phyloP scores from a whole-genome alignment of 768 basidiomycete genomes.

The Phylloporus rhodoxanthus region DNA sequence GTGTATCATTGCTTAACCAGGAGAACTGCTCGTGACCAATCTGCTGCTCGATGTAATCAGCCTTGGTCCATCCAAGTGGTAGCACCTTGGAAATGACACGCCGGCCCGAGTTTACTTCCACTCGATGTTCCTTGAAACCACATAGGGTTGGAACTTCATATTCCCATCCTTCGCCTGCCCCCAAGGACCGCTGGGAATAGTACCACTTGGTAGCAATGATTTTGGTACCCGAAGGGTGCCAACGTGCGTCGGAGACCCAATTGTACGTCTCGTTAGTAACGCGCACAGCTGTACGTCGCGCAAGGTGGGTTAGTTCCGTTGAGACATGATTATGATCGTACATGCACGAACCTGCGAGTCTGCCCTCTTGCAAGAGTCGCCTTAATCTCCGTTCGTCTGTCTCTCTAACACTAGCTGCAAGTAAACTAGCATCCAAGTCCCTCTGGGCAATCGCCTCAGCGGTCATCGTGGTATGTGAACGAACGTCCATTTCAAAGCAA shows the following conservation, averaged over 20 bases:
- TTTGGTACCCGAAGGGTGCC: conserved; percentile 59
- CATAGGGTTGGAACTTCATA: conserved; percentile 42
- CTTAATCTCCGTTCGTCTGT: conserved; percentile 40
- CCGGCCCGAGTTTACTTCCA: conserved; percentile 40
- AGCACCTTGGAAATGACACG: conserved; percentile 52
- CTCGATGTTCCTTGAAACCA: conserved; percentile 14
- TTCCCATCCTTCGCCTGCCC: conserved; percentile 71
- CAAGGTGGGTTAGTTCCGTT: conserved; percentile 2
- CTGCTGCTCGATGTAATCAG: conserved; percentile 61
- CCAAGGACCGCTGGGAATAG: conserved; percentile 55
- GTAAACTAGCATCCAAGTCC: conserved; percentile 40
- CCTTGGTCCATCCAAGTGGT: conserved; percentile 55
- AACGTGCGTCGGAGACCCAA: conserved; percentile 63
- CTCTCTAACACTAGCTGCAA: conserved; percentile 48
- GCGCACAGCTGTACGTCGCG: conserved; percentile 31
- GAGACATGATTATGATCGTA: background rate
- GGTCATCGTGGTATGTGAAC: conserved; percentile 33
- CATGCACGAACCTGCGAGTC: conserved; percentile 36
- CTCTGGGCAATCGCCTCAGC: conserved; percentile 32
- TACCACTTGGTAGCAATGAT: conserved; percentile 79
- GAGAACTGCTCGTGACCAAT: conserved; percentile 70
- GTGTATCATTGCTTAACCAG: conserved; percentile 50
- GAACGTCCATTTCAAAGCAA: conserved; percentile 56
- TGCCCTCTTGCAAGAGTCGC: conserved; percentile 54
- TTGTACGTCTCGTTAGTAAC: conserved; percentile 74